Evolutionary conservation across 306 rosid genomes (phyloP).

Genomic region (Quercus ilex): DNA sequence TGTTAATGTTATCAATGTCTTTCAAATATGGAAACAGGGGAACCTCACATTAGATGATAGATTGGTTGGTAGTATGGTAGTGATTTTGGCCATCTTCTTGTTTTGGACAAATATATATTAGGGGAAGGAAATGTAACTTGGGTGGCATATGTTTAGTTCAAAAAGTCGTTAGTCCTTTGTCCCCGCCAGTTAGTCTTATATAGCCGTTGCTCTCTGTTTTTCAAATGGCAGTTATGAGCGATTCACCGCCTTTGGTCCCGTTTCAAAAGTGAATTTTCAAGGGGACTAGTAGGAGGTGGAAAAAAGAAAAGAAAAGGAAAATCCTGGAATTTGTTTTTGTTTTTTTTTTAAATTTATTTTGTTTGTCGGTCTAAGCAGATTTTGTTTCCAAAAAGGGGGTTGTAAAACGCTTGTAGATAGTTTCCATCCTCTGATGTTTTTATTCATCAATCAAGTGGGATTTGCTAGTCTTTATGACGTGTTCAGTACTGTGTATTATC

Average conservation of each 20-base stretch:
- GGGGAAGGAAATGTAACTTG: conserved; percentile 40
- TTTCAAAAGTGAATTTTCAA: conserved; percentile 22
- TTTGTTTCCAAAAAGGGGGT: not conserved
- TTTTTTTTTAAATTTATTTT: no score
- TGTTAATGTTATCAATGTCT: conserved; percentile 25
- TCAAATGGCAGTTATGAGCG: conserved; percentile 74
- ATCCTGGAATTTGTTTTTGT: conserved; percentile 8
- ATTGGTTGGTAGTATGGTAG: conserved; percentile 44
- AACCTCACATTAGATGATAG: conserved; percentile 52
- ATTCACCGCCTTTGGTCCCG: conserved; percentile 40
- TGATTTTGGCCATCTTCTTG: conserved; percentile 44
- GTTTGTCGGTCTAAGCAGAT: not conserved
- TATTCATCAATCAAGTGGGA: conserved; percentile 25
- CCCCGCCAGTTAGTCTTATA: conserved; percentile 35
- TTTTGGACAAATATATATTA: conserved; percentile 46
- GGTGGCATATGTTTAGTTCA: conserved; percentile 54
- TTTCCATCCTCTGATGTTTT: not conserved
- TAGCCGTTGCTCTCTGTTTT: conserved; percentile 62
- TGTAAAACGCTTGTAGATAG: conserved; percentile 26
- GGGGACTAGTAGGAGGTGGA: conserved; percentile 52
- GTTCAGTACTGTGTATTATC: not conserved
- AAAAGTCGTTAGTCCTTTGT: conserved; percentile 56
- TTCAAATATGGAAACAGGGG: conserved; percentile 48
- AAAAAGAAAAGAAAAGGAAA: not conserved
- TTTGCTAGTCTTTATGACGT: conserved; percentile 3